phyloP scores from a whole-genome alignment of 768 basidiomycete genomes.

The Gymnopilus dilepis region DNA sequence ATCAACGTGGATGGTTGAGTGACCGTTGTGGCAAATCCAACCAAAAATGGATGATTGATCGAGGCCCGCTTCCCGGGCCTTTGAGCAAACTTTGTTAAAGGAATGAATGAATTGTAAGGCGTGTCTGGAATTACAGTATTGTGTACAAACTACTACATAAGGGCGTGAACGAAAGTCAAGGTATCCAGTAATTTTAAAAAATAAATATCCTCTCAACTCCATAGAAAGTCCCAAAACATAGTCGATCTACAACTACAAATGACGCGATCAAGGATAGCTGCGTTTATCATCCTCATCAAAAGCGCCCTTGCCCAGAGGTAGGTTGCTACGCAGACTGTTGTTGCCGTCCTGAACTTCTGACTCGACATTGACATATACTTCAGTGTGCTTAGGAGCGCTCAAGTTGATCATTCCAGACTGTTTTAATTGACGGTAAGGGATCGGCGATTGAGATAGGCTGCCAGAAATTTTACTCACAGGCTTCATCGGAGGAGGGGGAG shows the following conservation, averaged over 20 bases:
- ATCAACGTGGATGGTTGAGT: not conserved
- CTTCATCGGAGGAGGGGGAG: constrained; percentile 11
- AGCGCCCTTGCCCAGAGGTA: constrained; percentile 14
- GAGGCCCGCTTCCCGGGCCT: not conserved
- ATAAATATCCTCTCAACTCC: constrained; percentile 1
- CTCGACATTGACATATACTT: constrained; percentile 23
- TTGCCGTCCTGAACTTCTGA: constrained; percentile 17
- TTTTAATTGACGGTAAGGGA: not conserved
- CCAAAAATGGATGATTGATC: not conserved
- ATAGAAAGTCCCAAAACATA: not conserved
- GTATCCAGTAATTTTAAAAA: not conserved
- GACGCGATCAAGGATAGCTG: not conserved
- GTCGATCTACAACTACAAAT: not conserved
- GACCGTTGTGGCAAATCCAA: not conserved
- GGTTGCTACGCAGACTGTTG: constrained; percentile 6
- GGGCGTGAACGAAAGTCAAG: not conserved
- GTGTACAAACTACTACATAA: not conserved
- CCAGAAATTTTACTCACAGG: constrained; percentile 5
- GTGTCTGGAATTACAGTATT: not conserved
- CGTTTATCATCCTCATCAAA: constrained; percentile 15
- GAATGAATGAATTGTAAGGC: not conserved
- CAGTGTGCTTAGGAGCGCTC: constrained; percentile 11
- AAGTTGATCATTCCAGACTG: constrained; percentile 20
- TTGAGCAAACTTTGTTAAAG: not conserved
- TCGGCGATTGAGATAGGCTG: too few species aligned